Evolutionary conservation across 2,329 filamentous ascomycete genomes (phyloP), one percentile per base, ranked within the genome.

Genomic region (Aspergillus tanneri): DNA sequence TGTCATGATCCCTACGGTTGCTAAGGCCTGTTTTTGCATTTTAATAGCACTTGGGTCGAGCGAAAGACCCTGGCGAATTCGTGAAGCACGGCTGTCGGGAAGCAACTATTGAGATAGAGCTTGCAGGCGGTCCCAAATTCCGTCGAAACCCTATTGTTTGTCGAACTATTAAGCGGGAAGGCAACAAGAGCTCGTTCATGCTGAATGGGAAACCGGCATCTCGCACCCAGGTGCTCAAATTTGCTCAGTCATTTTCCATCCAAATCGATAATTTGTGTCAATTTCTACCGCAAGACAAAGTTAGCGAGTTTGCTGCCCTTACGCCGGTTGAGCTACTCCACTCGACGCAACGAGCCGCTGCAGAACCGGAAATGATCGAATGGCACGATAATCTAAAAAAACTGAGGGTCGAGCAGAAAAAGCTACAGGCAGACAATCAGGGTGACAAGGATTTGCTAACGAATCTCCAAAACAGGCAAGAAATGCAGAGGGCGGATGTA

Each of bases 221-320:
- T 1, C 81, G 84, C 53, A 86, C 85, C 60, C 77, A 77, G 3
- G 78, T 97, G 5, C 77, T 86, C 58, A 72, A 77, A 8, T 73
- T 96, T 40, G 87, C 86, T 52, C 80, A 77, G 50, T 78, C 77
- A 8, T 84, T 95, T 61, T 86, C 86, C 40, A 97, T 99, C 43
- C 93, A 99, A 69, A 89, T 97, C 55, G 93, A 99, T 74, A 99
- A 99, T 59, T 78, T 99, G 2, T 99, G 93, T 67, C 93, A 99
- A 66, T 99, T 99, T 61, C 74, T 99, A 36, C 93, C 93, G 0
- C 93, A 99, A 68, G 93, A 99, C 66, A 87, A 91, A 58, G 93
- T 99, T 1, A 89, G 90, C 19, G 91, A 96, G 64, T 99, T 99
- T 65, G 90, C 93, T 4, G 86, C 82, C 4, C 81, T 95, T 57